Percentiles rank a stretch among this genome's conserved stretches.
Evolutionary conservation across 805 yeast species (phyloP).

Genomic region (Myxozyma melibiosi): DNA sequence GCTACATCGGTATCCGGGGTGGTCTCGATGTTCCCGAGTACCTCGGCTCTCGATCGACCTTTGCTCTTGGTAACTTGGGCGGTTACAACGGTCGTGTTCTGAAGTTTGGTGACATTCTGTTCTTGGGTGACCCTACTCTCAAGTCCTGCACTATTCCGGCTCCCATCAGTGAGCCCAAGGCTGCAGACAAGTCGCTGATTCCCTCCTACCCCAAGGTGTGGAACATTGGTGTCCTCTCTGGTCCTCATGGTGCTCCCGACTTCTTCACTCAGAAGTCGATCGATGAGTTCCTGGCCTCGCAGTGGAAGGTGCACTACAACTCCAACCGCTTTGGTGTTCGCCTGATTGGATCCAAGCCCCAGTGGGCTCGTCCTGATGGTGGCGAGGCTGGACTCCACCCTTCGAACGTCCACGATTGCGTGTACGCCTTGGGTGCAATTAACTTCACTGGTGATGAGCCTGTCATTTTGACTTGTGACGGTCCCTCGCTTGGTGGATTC

Average conservation of each 20-base stretch:
- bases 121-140: constrained; percentile 76
- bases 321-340: constrained; percentile 97
- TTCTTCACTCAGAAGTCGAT: constrained; percentile 79
- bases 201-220: constrained; percentile 65
- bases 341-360: constrained; percentile 91
- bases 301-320: constrained; percentile 96
- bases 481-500: constrained; percentile 96
- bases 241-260: constrained; percentile 98
- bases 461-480: constrained; percentile 94
- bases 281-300: constrained; percentile 68
- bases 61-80: constrained; percentile 88
- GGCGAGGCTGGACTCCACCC: constrained; percentile 99
- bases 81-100: constrained; percentile 92
- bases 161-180: constrained; percentile 65
- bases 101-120: constrained; percentile 89
- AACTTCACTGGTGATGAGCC: constrained; percentile 99
- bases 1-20: constrained; percentile 86
- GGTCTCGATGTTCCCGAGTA: constrained; percentile 94
- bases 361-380: constrained; percentile 95
- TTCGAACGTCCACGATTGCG: constrained; percentile 97
- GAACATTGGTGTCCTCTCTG: constrained; percentile 91
- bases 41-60: constrained; percentile 94
- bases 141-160: constrained; percentile 69
- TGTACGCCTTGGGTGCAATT: constrained; percentile 93
- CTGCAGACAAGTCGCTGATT: constrained; percentile 57